These are phyloP conservation scores for Quercus cerris DNA, from an alignment of 306 rosid genomes.

Conservation along the genomic window DNA sequence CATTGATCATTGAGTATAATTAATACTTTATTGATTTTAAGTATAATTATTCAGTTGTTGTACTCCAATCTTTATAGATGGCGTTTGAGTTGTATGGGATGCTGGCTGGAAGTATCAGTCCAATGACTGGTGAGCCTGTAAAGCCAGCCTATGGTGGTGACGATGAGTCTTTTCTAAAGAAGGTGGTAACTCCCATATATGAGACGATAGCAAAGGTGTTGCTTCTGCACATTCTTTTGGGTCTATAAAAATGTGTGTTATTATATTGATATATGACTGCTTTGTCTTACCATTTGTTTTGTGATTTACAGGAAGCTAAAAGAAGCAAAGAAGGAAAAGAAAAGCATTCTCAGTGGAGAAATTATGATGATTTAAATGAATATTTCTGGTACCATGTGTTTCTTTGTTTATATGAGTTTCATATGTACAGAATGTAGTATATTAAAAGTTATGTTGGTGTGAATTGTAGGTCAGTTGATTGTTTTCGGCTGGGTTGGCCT, in stretches of 20 bases:
- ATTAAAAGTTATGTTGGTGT: slow-evolving; percentile 18
- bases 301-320: slow-evolving; percentile 55
- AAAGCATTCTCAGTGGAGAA: slow-evolving; percentile 97
- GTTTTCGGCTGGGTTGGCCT: slow-evolving; percentile 90
- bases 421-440: slow-evolving; percentile 1
- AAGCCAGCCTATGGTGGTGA: slow-evolving; percentile 95
- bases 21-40: neutral
- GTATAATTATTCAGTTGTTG: slow-evolving; percentile 9
- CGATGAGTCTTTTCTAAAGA: slow-evolving; percentile 64
- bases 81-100: slow-evolving; percentile 95
- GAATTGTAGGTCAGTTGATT: slow-evolving; percentile 73
- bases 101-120: slow-evolving; percentile 82
- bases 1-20: neutral
- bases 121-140: slow-evolving; percentile 82
- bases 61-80: slow-evolving; percentile 51
- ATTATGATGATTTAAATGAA: slow-evolving; percentile 93
- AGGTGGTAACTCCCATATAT: slow-evolving; percentile 90
- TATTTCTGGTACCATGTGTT: slow-evolving; percentile 70
- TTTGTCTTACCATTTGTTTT: slow-evolving; percentile 14
- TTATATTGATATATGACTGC: slow-evolving; percentile 7
- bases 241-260: slow-evolving; percentile 9
- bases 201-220: slow-evolving; percentile 71
- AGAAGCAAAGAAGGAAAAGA: slow-evolving; percentile 67
- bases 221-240: slow-evolving; percentile 1
- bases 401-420: slow-evolving; percentile 3